Conservation (phyloP, 2,329 filamentous ascomycete species). For the Ophiostoma triangulosporum region DNA sequence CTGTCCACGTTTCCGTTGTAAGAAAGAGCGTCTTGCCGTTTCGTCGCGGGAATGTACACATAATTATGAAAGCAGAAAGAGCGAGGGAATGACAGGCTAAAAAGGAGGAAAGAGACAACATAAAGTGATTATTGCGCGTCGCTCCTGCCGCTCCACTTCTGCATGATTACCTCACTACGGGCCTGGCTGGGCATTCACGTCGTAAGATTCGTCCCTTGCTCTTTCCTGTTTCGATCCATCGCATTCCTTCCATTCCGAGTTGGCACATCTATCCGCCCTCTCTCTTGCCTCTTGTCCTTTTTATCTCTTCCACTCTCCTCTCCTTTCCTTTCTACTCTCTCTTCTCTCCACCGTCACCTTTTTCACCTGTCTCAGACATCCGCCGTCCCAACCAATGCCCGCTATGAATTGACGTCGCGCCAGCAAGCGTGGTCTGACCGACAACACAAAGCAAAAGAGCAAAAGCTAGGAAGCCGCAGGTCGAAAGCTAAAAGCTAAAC, state of each 20-base stretch:
- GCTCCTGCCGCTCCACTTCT: neutral
- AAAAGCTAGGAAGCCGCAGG: neutral
- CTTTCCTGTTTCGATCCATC: neutral
- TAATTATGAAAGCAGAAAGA: too few species aligned
- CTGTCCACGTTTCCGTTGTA: too few species aligned
- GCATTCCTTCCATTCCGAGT: neutral
- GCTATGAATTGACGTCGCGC: slow-evolving; percentile 4
- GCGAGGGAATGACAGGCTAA: too few species aligned
- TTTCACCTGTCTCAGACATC: neutral
- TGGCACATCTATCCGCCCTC: neutral
- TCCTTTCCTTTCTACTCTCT: neutral
- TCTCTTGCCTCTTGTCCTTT: neutral
- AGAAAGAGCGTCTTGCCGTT: too few species aligned
- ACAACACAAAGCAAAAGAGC: neutral
- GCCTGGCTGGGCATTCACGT: neutral
- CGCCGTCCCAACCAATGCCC: neutral
- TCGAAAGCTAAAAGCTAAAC: neutral
- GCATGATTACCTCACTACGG: neutral
- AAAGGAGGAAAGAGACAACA: too few species aligned
- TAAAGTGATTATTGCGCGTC: neutral
- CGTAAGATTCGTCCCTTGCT: neutral
- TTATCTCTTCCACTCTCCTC: neutral
- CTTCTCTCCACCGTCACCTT: neutral
- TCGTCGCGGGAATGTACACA: too few species aligned
- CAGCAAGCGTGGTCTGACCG: slow-evolving; percentile 3